Base-by-base conservation (phyloP, 805 yeast species). In the Zygotorulaspora sp. region DNA sequence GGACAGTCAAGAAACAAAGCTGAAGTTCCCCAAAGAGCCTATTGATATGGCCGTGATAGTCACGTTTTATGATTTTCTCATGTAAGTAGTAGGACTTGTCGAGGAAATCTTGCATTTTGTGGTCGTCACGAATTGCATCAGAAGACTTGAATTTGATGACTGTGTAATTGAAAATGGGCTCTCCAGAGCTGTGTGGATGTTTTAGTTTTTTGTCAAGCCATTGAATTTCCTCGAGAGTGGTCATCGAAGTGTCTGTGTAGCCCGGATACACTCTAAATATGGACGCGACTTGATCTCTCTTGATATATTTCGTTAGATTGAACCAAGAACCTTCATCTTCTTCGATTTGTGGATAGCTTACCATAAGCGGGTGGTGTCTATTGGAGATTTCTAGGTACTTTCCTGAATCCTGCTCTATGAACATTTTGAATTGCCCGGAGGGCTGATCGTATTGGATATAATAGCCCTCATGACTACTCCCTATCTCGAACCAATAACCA, bases 51-150 rank as follows among this genome's bases (percentile, higher is more conserved):
- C 42, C 49, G 16, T 63, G 63, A 28, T 55, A 69, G 9, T 45
- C 41, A 1, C 45, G 36, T 4, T 46, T 33, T 11, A 61, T 23
- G 6, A 70, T 35, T 6, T 73, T 50, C 23, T 64, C 45, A 13
- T 59, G 48, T 10, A 81, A 49, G 48, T 74, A 77, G 79, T 84
- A 76, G 1, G 83, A 66, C 47, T 77, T 75, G 54, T 84, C 90
- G 12, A 75, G 43, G 11, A 71, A 72, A 41, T 75, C 77, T 5
- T 59, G 52, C 19, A 84, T 80, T 16, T 68, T 56, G 33, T 70
- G 68, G 3, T 62, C 60, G 0, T 35, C 13, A 29, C 64, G 40
- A 14, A 62, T 50, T 2, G 65, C 62, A 17, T 52, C 54, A 5
- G 27, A 41, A 2, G 60, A 51, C 42, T 61, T 61, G 44, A 61